Evolutionary conservation across 2,329 filamentous ascomycete species (phyloP).

Genomic region (Penicillium sp.): DNA sequence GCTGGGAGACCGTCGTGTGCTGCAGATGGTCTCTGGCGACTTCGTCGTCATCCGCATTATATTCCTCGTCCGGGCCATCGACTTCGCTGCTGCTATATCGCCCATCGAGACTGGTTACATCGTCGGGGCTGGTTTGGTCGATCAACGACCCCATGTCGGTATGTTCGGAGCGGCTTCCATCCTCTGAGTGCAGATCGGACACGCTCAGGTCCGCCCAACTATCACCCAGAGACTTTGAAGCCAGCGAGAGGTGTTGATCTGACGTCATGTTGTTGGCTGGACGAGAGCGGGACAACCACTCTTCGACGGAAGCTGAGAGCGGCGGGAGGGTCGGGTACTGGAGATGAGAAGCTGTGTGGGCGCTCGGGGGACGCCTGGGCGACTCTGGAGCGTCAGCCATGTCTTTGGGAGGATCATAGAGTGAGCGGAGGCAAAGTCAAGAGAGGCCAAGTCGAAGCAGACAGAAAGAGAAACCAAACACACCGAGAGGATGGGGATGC

Average conservation of each 20-base stretch:
- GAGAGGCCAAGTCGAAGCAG: constrained; percentile 6
- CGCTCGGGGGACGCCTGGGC: constrained; percentile 30
- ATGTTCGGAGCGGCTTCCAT: constrained; percentile 48
- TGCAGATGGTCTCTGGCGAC: constrained; percentile 27
- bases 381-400: constrained; percentile 45
- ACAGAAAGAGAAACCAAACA: constrained; percentile 12
- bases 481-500: constrained; percentile 18
- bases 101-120: constrained; percentile 48
- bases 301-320: constrained; percentile 41
- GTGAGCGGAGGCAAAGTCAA: background rate
- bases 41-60: constrained; percentile 30
- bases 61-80: constrained; percentile 36
- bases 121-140: constrained; percentile 45
- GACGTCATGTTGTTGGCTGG: constrained; percentile 47
- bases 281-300: constrained; percentile 46
- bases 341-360: constrained; percentile 34
- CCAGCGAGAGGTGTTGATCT: constrained; percentile 30
- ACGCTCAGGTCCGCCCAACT: constrained; percentile 50
- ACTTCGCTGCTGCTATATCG: constrained; percentile 41
- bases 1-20: constrained; percentile 32
- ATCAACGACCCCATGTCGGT: constrained; percentile 49
- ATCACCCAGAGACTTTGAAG: constrained; percentile 42
- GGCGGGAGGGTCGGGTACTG: constrained; percentile 47
- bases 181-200: constrained; percentile 48
- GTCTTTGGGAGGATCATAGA: constrained; percentile 15